Evolutionary conservation across 208 protist species (phyloP), one percentile per base, ranked within the genome.

Genomic region (Leishmania amazonensis): DNA sequence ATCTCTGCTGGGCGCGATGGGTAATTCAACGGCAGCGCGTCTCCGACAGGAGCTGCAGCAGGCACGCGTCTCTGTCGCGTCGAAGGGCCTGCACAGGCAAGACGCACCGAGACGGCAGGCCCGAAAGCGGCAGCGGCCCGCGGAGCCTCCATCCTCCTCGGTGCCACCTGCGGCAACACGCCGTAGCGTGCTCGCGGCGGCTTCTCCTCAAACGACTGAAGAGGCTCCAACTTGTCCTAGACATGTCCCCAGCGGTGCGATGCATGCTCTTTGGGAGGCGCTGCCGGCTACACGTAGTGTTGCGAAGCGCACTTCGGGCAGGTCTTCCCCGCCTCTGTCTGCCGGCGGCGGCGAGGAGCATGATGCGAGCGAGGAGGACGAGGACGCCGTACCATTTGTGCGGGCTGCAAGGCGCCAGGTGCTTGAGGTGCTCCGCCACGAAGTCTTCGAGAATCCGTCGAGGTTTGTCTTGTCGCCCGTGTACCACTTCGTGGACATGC

Each of bases 401-500:
- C 75, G 76, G 31, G 80, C 90, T 0, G 87, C 88, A 45, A 80
- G 88, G 38, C 67, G 73, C 7, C 80, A 71, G 38, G 89, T 90
- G 54, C 77, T 97, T 42, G 85, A 95, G 60, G 86, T 94, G 38
- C 77, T 97, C 35, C 92, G 91, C 17, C 60, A 67, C 42, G 90
- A 94, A 45, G 93, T 94, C 11, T 97, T 97, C 84, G 92, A 96
- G 54, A 89, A 91, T 42, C 21, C 70, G 2, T 60, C 70, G 7
- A 76, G 75, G 62, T 91, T 94, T 78, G 88, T 96, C 21, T 84
- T 97, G 17, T 93, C 92, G 2, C 94, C 94, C 24, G 73, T 90
- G 21, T 95, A 93, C 77, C 79, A 86, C 31, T 94, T 93, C 70
- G 58, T 95, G 58, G 90, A 96, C 53, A 40, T 97, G n/a, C 74